Evolutionary conservation across 169 alveolate species (phyloP).

Genomic region (Besnoitia besnoiti): DNA sequence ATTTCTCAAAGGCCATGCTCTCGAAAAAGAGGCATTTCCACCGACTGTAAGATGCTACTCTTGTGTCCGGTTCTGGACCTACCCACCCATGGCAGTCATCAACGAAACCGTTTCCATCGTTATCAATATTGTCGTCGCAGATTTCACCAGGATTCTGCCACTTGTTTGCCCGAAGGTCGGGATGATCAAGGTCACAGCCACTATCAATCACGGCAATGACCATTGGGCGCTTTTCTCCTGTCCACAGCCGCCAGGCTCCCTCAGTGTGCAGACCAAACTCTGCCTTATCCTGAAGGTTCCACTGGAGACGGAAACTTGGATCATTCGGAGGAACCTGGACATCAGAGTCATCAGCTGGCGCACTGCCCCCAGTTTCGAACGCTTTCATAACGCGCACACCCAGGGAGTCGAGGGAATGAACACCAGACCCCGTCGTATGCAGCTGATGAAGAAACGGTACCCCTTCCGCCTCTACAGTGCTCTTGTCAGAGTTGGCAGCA

Average conservation of each 20-base stretch:
- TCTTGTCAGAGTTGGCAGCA: neutral
- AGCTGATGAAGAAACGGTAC: neutral
- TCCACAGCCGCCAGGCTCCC: constrained; percentile 63
- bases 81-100: constrained; percentile 79
- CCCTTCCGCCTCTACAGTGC: neutral
- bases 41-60: neutral
- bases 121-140: constrained; percentile 76
- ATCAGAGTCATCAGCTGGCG: neutral
- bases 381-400: neutral
- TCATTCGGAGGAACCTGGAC: constrained; percentile 46
- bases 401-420: neutral
- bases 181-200: constrained; percentile 76
- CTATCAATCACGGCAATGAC: constrained; percentile 80
- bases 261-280: constrained; percentile 58
- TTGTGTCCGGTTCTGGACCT: neutral
- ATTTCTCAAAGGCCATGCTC: no score
- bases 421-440: neutral
- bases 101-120: constrained; percentile 77
- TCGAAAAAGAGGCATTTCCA: neutral
- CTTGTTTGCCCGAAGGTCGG: constrained; percentile 70
- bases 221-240: constrained; percentile 47
- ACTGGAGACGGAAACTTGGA: constrained; percentile 38
- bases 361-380: neutral
- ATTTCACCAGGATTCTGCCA: constrained; percentile 78
- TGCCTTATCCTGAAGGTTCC: constrained; percentile 48